phyloP scores from a whole-genome alignment of 345 rosid species.

The Punica granatum region DNA sequence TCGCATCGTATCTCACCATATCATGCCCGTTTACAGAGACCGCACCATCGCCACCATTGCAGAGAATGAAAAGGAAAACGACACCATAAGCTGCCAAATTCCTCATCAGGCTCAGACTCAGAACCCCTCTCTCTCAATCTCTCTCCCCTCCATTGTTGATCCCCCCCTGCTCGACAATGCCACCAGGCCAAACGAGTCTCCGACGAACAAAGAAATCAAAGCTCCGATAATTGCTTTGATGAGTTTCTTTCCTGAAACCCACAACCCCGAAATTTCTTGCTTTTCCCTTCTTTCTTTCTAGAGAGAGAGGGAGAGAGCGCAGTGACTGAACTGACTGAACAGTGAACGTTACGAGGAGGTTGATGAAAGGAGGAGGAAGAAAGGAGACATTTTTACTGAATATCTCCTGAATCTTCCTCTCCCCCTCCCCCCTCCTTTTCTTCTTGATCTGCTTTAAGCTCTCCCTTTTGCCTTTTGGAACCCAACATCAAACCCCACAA shows the following conservation, averaged over 20 bases:
- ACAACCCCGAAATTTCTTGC: neutral
- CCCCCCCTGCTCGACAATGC: no score
- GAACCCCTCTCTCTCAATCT: neutral
- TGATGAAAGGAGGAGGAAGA: neutral
- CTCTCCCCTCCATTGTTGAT: no score
- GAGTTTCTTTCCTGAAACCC: neutral
- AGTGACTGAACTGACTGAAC: neutral
- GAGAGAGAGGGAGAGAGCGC: neutral
- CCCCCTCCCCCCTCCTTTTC: neutral
- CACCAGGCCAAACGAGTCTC: no score
- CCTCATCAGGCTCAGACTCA: neutral
- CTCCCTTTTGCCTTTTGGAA: neutral
- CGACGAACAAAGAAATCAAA: no score
- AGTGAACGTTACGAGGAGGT: no score
- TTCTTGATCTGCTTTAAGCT: neutral
- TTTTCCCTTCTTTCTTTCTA: neutral
- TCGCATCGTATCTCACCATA: no score
- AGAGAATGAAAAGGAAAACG: neutral
- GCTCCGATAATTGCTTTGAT: no score
- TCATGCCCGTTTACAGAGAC: no score
- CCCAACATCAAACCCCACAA: neutral
- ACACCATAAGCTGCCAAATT: neutral
- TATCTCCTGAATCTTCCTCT: conserved; percentile 24
- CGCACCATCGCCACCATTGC: neutral
- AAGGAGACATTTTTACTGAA: conserved; percentile 3